A percentile compares a stretch with the other conserved stretches of the same genome.
phyloP scores from a whole-genome alignment of 352 stramenopile genomes.

The Phytophthora sp. region DNA sequence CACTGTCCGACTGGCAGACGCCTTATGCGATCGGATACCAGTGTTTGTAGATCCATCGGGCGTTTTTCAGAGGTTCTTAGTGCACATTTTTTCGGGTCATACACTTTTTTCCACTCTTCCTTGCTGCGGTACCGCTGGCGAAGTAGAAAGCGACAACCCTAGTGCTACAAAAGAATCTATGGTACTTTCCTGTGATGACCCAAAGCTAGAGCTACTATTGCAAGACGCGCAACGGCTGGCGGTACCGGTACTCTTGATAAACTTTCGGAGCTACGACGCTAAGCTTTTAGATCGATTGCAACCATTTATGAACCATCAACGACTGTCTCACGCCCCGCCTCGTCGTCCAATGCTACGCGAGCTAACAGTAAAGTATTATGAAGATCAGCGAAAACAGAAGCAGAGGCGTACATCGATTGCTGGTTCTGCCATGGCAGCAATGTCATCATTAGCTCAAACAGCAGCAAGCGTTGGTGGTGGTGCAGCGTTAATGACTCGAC shows the following conservation, averaged over 20 bases:
- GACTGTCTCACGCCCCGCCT: slow-evolving; percentile 14
- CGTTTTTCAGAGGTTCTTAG: slow-evolving; percentile 50
- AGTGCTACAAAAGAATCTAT: slow-evolving; percentile 24
- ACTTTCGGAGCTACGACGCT: slow-evolving; percentile 33
- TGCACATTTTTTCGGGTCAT: slow-evolving; percentile 54
- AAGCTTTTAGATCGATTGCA: slow-evolving; percentile 12
- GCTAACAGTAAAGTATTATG: slow-evolving; percentile 23
- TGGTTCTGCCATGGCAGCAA: slow-evolving; percentile 1
- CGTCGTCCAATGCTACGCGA: slow-evolving; percentile 28
- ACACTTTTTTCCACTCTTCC: slow-evolving; percentile 34
- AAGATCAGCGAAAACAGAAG: slow-evolving; percentile 27
- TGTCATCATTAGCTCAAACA: slow-evolving; percentile 12
- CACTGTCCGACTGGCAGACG: slow-evolving; percentile 31
- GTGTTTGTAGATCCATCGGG: slow-evolving; percentile 50
- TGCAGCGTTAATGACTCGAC: not conserved
- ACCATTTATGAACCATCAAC: slow-evolving; percentile 20
- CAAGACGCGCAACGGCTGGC: slow-evolving; percentile 33
- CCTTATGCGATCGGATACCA: slow-evolving; percentile 42
- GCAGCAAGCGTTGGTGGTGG: not conserved
- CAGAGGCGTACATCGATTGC: slow-evolving; percentile 12
- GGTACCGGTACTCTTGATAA: slow-evolving; percentile 43
- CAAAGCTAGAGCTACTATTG: slow-evolving; percentile 24
- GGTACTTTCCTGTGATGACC: slow-evolving; percentile 43
- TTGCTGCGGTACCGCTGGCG: slow-evolving; percentile 7
- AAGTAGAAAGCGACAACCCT: slow-evolving; percentile 24